Evolutionary conservation across 257 asterid genomes (phyloP).

Genomic region (Buddleja alternifolia): DNA sequence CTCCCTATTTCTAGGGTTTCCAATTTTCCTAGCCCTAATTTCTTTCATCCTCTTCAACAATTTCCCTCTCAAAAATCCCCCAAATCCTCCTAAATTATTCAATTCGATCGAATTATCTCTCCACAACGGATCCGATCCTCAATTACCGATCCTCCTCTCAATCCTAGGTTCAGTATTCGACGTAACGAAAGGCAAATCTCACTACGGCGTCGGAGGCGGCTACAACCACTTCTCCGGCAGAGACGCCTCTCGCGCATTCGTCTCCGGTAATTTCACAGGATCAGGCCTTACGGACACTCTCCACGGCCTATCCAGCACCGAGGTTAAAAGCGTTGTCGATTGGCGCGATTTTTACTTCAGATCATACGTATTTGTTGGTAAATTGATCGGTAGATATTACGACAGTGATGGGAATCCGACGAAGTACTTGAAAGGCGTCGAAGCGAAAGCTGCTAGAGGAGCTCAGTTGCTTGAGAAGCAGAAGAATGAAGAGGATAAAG

Average conservation of each 20-base stretch:
- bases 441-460: conserved; percentile 93
- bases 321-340: conserved; percentile 90
- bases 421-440: conserved; percentile 84
- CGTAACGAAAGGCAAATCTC: too few species aligned
- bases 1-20: too few species aligned
- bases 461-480: conserved; percentile 88
- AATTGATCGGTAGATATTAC: conserved; percentile 82
- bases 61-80: too few species aligned
- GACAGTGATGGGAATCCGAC: conserved; percentile 75
- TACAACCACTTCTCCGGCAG: conserved; percentile 28
- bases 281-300: conserved; percentile 88
- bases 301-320: conserved; percentile 69
- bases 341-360: conserved; percentile 89
- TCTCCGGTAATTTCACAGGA: conserved; percentile 91
- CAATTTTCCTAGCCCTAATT: too few species aligned
- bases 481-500: conserved; percentile 78
- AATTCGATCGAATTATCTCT: too few species aligned
- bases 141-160: too few species aligned
- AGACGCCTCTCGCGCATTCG: conserved; percentile 97
- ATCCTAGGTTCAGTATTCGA: too few species aligned
- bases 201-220: too few species aligned
- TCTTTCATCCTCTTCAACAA: too few species aligned
- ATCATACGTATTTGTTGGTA: conserved; percentile 73
- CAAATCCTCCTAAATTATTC: too few species aligned
- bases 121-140: too few species aligned